Base-by-base conservation (phyloP, 2,329 filamentous ascomycete genomes). In the Penicillium expansum region DNA sequence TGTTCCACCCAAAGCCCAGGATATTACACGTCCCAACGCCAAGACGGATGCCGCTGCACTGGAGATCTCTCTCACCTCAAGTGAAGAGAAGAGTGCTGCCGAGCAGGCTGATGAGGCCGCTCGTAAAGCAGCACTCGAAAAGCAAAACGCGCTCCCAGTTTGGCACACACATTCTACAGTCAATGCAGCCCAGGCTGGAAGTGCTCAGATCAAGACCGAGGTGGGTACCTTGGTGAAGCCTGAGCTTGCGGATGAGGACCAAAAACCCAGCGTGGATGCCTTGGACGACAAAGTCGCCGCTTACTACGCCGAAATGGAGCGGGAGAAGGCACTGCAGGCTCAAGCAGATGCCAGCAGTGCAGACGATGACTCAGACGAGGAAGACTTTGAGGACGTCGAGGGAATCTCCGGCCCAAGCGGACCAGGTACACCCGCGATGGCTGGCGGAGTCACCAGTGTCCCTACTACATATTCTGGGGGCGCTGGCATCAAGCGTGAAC, bases 111-210 rank as follows among this genome's bases (percentile, higher is more conserved):
- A 77, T 41, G 78, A 80, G 61, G 74, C 75, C 27, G 74, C 76
- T 38, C 76, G 77, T 56, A 80, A 79, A 61, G 76, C 77, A 4
- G 76, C 74, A 2, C 66, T 81, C 42, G 79, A 80, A 58, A 79
- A 80, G 57, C 79, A 82, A 62, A 83, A 82, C 48, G 76, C 76
- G 5, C 70, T 82, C 10, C 80, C 80, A 0, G 77, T 79, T 16
- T 83, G 80, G 80, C 78, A 82, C 61, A 82, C 79, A 8, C 76
- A 79, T 48, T 80, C 78, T 39, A 81, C 79, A 0, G 78, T 81
- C 32, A 72, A 74, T 37, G 67, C 67, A 3, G 59, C 55, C 5
- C 64, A 67, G 20, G 59, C 61, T 37, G 68, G 64, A 30, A 49
- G 63, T 29, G 64, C 65, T 13, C 60, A 65, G 24, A 38, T 65